A percentile compares a stretch with the other conserved stretches of the same genome.
phyloP scores from a whole-genome alignment of 2,329 filamentous ascomycete genomes.

The Trichoderma semiorbis region DNA sequence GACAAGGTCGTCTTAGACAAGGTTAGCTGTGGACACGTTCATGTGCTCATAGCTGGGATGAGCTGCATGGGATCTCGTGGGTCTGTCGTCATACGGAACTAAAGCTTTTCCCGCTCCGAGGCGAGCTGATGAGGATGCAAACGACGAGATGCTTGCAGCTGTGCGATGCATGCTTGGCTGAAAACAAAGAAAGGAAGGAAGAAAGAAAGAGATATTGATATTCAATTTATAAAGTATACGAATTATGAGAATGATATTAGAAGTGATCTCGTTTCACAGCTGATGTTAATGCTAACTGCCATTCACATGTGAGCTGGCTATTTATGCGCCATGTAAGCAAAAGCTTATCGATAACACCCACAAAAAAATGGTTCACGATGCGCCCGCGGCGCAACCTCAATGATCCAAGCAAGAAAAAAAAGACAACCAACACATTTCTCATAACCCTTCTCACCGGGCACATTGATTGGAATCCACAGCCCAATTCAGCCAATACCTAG shows the following conservation, averaged over 20 bases:
- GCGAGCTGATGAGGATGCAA: not conserved
- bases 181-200: not conserved
- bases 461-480: not conserved
- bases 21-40: constrained; percentile 22
- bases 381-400: not conserved
- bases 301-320: not conserved
- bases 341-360: constrained; percentile 21
- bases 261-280: not conserved
- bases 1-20: not conserved
- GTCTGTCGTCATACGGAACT: constrained; percentile 13
- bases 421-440: not conserved
- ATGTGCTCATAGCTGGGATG: constrained; percentile 2
- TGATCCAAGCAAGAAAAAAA: not conserved
- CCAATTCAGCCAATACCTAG: not conserved
- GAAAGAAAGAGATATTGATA: too few relatives aligned
- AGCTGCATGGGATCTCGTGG: constrained; percentile 1
- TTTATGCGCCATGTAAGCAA: not conserved
- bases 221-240: not conserved
- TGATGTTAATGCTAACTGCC: not conserved
- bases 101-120: constrained; percentile 17
- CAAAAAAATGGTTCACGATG: constrained; percentile 15
- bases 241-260: too few relatives aligned
- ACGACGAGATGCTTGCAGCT: not conserved
- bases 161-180: not conserved
- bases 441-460: not conserved